These are phyloP conservation scores for Cicer yamashitae DNA, from an alignment of 306 rosid genomes.

Conservation along the genomic window DNA sequence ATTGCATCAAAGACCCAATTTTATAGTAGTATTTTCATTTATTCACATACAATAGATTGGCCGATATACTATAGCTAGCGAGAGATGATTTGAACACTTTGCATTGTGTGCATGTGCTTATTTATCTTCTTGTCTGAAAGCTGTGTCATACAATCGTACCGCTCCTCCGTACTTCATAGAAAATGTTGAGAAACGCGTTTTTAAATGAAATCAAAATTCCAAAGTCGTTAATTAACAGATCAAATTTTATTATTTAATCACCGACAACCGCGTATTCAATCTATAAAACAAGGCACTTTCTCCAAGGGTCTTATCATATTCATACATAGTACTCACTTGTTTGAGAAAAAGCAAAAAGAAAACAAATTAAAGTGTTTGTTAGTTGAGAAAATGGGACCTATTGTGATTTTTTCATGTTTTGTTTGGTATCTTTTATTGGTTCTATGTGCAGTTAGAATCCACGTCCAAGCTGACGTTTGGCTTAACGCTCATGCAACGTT, in stretches of 20 bases:
- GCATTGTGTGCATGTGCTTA: slow-evolving; percentile 47
- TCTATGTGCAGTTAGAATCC: slow-evolving; percentile 42
- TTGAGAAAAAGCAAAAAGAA: slow-evolving; percentile 12
- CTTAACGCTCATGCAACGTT: slow-evolving; percentile 84
- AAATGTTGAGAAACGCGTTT: slow-evolving; percentile 52
- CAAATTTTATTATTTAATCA: slow-evolving; percentile 54
- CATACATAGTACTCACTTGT: slow-evolving; percentile 22
- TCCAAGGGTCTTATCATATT: background rate
- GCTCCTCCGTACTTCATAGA: slow-evolving; percentile 38
- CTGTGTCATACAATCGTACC: slow-evolving; percentile 42
- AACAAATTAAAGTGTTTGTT: slow-evolving; percentile 37
- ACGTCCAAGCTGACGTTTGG: slow-evolving; percentile 61
- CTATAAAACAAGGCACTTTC: slow-evolving; percentile 52
- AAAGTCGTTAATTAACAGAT: slow-evolving; percentile 31
- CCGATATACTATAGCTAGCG: no score
- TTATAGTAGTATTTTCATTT: no score
- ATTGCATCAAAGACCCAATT: no score
- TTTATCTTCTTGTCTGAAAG: slow-evolving; percentile 47
- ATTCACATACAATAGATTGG: no score
- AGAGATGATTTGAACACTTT: no score
- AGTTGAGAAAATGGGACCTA: slow-evolving; percentile 46
- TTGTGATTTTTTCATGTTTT: slow-evolving; percentile 38
- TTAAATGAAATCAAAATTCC: slow-evolving; percentile 19
- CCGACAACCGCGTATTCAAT: slow-evolving; percentile 63
- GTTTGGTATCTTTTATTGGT: slow-evolving; percentile 42